Evolutionary conservation across 2,329 filamentous ascomycete species (phyloP).

Genomic region (Chaetomium strumarium): DNA sequence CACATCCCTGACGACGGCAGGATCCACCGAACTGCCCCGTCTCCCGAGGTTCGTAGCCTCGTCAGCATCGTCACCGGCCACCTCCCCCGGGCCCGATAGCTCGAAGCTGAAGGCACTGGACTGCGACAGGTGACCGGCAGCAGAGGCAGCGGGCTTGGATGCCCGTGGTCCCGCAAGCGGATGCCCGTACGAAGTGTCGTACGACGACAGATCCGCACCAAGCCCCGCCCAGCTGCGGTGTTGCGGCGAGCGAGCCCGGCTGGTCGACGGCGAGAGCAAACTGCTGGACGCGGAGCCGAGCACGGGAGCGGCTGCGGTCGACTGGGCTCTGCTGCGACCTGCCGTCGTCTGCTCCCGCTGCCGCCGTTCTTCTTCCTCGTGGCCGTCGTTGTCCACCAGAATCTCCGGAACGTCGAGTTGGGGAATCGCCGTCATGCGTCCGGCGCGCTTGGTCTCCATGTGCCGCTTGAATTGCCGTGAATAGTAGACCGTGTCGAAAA

Average conservation of each 20-base stretch:
- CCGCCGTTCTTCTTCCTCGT: conserved; percentile 25
- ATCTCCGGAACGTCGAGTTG: conserved; percentile 85
- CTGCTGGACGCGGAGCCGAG: not conserved
- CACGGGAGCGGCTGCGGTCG: conserved; percentile 24
- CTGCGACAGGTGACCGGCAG: conserved; percentile 27
- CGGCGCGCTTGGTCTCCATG: conserved; percentile 64
- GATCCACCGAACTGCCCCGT: conserved; percentile 64
- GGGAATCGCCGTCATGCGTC: conserved; percentile 72
- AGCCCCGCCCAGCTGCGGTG: conserved; percentile 36
- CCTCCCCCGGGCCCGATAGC: conserved; percentile 30
- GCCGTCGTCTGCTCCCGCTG: conserved; percentile 7
- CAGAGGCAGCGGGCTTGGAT: conserved; percentile 27
- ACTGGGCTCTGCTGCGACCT: conserved; percentile 7
- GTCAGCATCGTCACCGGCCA: conserved; percentile 15
- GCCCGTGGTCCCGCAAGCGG: conserved; percentile 51
- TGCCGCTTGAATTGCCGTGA: conserved; percentile 73
- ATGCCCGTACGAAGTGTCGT: conserved; percentile 40
- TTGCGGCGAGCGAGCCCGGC: conserved; percentile 1
- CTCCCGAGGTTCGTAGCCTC: conserved; percentile 44
- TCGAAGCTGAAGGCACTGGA: conserved; percentile 55
- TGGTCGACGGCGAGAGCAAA: conserved; percentile 15
- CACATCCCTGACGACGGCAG: conserved; percentile 73
- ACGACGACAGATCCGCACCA: conserved; percentile 38
- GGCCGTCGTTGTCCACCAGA: conserved; percentile 73
- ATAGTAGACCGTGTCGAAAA: conserved; percentile 93